Conservation (phyloP, 2,329 filamentous ascomycete genomes). For the Ceratocystis harringtonii region DNA sequence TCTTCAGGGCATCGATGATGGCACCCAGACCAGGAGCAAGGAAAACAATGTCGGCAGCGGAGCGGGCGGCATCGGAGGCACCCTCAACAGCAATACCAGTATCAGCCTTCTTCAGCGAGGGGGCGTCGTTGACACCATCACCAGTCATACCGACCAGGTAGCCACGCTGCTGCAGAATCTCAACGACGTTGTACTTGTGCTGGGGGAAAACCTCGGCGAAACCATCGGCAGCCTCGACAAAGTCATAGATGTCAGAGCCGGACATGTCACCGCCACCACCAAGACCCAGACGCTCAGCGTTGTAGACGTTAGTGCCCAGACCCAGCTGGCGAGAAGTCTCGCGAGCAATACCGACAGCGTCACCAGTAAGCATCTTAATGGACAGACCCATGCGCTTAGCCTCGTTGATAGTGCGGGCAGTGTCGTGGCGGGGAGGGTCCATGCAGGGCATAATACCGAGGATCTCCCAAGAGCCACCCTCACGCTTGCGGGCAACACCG, state of each 20-base stretch:
- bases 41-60: conserved; percentile 87
- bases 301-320: conserved; percentile 86
- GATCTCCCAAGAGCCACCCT: conserved; percentile 71
- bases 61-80: conserved; percentile 78
- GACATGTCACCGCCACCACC: conserved; percentile 85
- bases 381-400: conserved; percentile 75
- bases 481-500: conserved; percentile 81
- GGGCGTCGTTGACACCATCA: conserved; percentile 89
- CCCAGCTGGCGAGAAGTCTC: conserved; percentile 84
- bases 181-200: conserved; percentile 89
- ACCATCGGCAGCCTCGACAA: conserved; percentile 87
- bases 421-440: conserved; percentile 81
- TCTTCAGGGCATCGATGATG: conserved; percentile 86
- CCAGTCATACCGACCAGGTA: conserved; percentile 93
- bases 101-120: conserved; percentile 88
- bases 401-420: conserved; percentile 77
- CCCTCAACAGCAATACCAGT: conserved; percentile 91
- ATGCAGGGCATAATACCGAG: conserved; percentile 91
- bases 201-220: conserved; percentile 91
- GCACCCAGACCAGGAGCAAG: conserved; percentile 79
- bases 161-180: conserved; percentile 84
- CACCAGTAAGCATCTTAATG: conserved; percentile 94
- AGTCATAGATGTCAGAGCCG: conserved; percentile 86
- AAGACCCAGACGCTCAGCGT: conserved; percentile 80
- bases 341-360: conserved; percentile 82